Conservation (phyloP, 495 filamentous ascomycete species). For the Cetradonia linearis region DNA sequence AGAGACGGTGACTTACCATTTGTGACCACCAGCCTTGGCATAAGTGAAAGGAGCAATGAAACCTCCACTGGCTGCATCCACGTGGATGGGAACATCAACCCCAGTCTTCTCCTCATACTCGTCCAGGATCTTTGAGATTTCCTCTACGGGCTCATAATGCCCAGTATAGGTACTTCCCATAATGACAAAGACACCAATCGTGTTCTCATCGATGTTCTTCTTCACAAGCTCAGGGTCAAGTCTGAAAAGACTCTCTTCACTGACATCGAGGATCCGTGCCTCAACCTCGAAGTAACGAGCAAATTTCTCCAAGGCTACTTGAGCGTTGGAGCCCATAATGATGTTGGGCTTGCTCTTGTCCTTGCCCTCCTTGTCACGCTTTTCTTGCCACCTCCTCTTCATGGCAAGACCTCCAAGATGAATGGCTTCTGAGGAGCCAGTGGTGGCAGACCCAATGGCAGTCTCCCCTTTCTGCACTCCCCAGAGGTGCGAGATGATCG, state of each 20-base stretch:
- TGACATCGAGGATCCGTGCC: constrained; percentile 58
- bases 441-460: constrained; percentile 63
- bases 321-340: constrained; percentile 68
- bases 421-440: constrained; percentile 63
- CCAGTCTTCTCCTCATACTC: constrained; percentile 54
- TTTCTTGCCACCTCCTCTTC: constrained; percentile 70
- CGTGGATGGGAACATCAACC: constrained; percentile 61
- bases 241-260: constrained; percentile 48
- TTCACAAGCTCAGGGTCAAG: constrained; percentile 54
- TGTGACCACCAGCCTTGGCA: constrained; percentile 46
- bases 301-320: constrained; percentile 65
- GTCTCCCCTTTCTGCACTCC: constrained; percentile 52
- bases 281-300: constrained; percentile 71
- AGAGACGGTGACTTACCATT: constrained; percentile 38
- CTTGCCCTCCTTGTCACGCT: constrained; percentile 47
- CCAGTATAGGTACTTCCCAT: constrained; percentile 67
- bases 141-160: constrained; percentile 66
- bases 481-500: constrained; percentile 64
- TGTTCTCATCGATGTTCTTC: constrained; percentile 66
- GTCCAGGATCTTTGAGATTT: constrained; percentile 55
- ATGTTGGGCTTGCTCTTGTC: constrained; percentile 58
- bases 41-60: constrained; percentile 66
- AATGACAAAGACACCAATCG: constrained; percentile 68
- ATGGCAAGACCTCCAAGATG: constrained; percentile 68
- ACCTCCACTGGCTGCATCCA: constrained; percentile 62